phyloP scores from a whole-genome alignment of 352 stramenopile species.

The Aphanomyces astaci region DNA sequence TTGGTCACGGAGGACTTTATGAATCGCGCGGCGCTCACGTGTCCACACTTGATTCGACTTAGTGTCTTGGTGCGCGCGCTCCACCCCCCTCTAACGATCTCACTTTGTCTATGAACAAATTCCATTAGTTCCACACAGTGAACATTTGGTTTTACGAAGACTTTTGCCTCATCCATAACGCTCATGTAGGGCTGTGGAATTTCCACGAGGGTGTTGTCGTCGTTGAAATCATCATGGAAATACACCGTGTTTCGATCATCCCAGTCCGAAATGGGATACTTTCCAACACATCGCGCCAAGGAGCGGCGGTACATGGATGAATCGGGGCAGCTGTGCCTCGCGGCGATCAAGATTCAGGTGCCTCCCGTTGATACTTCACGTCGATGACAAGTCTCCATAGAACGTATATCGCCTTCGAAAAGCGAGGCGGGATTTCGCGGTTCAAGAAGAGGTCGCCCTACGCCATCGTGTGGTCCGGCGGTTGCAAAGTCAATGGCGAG shows the following conservation, averaged over 20 bases:
- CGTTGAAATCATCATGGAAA: constrained; percentile 56
- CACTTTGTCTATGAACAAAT: neutral
- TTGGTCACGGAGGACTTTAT: constrained; percentile 59
- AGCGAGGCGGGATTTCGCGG: constrained; percentile 29
- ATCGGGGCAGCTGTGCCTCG: constrained; percentile 42
- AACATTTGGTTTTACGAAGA: too few relatives aligned
- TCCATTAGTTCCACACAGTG: too few relatives aligned
- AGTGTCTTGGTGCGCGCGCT: constrained; percentile 35
- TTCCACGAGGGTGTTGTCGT: constrained; percentile 48
- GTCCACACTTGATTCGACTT: constrained; percentile 58
- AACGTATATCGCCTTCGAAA: constrained; percentile 52
- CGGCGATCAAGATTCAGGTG: constrained; percentile 54
- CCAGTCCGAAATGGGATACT: constrained; percentile 43
- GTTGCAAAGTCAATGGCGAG: constrained; percentile 66
- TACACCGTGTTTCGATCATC: constrained; percentile 39
- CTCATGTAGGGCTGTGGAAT: constrained; percentile 57
- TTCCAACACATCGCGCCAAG: constrained; percentile 56
- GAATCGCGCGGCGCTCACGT: constrained; percentile 46
- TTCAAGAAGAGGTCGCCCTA: constrained; percentile 34
- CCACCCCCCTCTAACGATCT: neutral
- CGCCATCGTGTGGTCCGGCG: constrained; percentile 37
- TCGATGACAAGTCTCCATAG: too few relatives aligned
- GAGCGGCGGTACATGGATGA: constrained; percentile 57
- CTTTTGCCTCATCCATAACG: too few relatives aligned
- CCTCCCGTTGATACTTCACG: too few relatives aligned